phyloP scores from a whole-genome alignment of 2,329 filamentous ascomycete species.

The Alternaria viburni region DNA sequence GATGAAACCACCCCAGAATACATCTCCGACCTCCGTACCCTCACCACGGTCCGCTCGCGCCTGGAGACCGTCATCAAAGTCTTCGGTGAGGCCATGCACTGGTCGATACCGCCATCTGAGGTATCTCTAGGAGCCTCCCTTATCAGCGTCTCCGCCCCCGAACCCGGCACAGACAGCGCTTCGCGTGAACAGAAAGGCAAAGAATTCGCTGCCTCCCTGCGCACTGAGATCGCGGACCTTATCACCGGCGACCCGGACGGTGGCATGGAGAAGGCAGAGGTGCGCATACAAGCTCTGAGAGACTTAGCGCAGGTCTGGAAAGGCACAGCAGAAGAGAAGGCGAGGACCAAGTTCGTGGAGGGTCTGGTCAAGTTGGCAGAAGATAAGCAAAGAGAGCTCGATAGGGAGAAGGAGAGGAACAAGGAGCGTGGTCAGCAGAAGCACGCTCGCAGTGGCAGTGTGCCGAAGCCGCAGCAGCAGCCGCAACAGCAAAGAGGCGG shows the following conservation, averaged over 20 bases:
- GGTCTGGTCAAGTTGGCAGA: conserved; percentile 81
- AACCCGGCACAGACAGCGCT: conserved; percentile 68
- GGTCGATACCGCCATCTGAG: conserved; percentile 88
- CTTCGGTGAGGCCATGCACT: conserved; percentile 96
- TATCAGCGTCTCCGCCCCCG: conserved; percentile 86
- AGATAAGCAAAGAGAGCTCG: conserved; percentile 63
- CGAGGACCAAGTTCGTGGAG: conserved; percentile 81
- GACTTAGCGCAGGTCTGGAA: conserved; percentile 84
- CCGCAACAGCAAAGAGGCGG: conserved; percentile 36
- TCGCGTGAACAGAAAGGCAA: conserved; percentile 87
- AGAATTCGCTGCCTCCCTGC: conserved; percentile 73
- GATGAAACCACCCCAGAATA: conserved; percentile 52
- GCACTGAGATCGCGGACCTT: conserved; percentile 73
- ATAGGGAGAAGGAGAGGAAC: conserved; percentile 42
- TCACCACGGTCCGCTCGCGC: conserved; percentile 81
- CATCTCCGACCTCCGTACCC: conserved; percentile 79
- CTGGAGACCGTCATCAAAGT: conserved; percentile 88
- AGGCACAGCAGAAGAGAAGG: conserved; percentile 93
- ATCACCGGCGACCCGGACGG: conserved; percentile 61
- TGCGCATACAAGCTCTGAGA: conserved; percentile 77
- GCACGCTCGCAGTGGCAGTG: conserved; percentile 30
- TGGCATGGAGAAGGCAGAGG: conserved; percentile 75
- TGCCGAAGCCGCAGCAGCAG: conserved; percentile 20
- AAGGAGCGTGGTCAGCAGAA: conserved; percentile 26
- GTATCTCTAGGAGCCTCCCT: conserved; percentile 83